Base-by-base conservation (phyloP, 495 filamentous ascomycete species). In the Lasiosphaeria ovina region DNA sequence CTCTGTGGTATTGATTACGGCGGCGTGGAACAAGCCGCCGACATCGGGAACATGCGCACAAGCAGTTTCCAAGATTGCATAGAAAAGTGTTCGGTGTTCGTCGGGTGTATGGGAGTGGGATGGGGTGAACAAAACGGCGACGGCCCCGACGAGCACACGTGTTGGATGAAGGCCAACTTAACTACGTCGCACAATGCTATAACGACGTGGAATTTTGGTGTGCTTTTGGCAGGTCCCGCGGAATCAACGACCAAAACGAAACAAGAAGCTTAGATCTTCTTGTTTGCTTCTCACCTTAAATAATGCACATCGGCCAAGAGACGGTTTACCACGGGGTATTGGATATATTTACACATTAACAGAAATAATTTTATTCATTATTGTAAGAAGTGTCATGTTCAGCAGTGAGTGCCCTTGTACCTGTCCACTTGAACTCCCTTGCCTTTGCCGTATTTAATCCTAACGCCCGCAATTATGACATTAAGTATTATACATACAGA, bases 161-260 rank as follows among this genome's bases (percentile, higher is more conserved):
- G 66, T 51, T 70, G 59, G 54, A 63, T 70, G 60, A 68, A 70
- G 38, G 63, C 54, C 42, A 57, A 55, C 14, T 38, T 70, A 34
- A 61, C 60, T 9, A 17, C 31, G 38, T 57, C 60, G 6, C 68
- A 70, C 16, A 50, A 9, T 12, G 60, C 65, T n/a, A 44, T 35
- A 6, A 7, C 53, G 4, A 44, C 49, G 0, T 70, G 63, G 60
- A 60, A 61, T 31, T 70, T 68, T 51, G 68, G 54, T 2, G 48
- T 66, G 11, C 40, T 59, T 17, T 17, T 66, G 7, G 59, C 42
- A 34, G 61, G 44, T 10, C 17, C 45, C 11, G 38, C 33, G 12
- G 34, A 10, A 4, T 34, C 9, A 11, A 53, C 32, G 32, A 36
- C 51, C 24, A 33, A 5, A 35, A 10, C 51, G 24, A 24, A 24